Conservation (phyloP, 306 rosid genomes). For the Purshia tridentata region DNA sequence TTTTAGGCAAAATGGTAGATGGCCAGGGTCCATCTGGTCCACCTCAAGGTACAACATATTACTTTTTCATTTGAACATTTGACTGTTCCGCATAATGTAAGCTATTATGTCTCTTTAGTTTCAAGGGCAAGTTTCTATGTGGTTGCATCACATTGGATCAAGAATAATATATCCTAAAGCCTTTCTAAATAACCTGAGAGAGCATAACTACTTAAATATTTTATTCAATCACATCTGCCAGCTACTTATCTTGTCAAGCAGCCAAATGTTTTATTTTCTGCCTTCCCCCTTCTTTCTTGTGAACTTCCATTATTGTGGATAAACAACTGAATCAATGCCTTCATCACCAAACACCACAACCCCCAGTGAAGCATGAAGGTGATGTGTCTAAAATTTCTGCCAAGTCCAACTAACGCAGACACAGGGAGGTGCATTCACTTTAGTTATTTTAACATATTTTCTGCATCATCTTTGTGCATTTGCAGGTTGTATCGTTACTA, state of each 20-base stretch:
- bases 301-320: neutral
- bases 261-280: neutral
- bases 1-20: neutral
- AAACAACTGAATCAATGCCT: neutral
- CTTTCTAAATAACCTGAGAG: too few relatives aligned
- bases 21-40: neutral
- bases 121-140: too few relatives aligned
- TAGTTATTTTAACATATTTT: constrained; percentile 16
- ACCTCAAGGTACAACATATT: neutral
- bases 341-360: neutral
- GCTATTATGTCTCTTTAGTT: too few relatives aligned
- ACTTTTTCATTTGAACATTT: neutral
- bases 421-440: neutral
- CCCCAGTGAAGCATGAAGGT: neutral
- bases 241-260: neutral
- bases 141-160: neutral
- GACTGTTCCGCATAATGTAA: neutral
- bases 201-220: neutral
- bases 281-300: neutral
- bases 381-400: neutral
- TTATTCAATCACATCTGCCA: neutral
- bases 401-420: neutral
- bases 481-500: constrained; percentile 78
- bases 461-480: constrained; percentile 24
- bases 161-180: neutral